A percentile compares a stretch with the other conserved stretches of the same genome.
Conservation (phyloP, 2,329 filamentous ascomycete genomes). For the Xylaria sp. region DNA sequence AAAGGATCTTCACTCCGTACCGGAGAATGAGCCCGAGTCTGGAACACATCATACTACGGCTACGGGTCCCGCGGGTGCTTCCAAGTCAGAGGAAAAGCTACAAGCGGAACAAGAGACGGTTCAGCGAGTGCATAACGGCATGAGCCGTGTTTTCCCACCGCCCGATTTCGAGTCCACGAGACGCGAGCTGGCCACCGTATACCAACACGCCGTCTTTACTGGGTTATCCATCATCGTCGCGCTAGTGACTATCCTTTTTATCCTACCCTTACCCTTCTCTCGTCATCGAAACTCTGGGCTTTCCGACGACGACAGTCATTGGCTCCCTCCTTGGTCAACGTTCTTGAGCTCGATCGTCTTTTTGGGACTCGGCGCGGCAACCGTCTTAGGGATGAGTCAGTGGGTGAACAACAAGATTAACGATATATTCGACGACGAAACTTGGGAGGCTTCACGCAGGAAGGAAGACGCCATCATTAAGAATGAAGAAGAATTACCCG, state of each 20-base stretch:
- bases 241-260: conserved; percentile 33
- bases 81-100: conserved; percentile 49
- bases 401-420: conserved; percentile 68
- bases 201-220: conserved; percentile 45
- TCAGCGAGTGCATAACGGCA: conserved; percentile 48
- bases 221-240: conserved; percentile 45
- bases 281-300: not conserved
- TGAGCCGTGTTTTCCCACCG: conserved; percentile 54
- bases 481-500: conserved; percentile 58
- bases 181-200: conserved; percentile 41
- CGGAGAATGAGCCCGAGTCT: conserved; percentile 44
- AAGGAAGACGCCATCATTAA: conserved; percentile 54
- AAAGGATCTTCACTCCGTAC: conserved; percentile 58
- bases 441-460: conserved; percentile 69
- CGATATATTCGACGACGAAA: conserved; percentile 69
- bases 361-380: conserved; percentile 36
- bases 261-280: conserved; percentile 35
- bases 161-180: conserved; percentile 53
- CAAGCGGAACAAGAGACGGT: conserved; percentile 43
- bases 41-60: conserved; percentile 46
- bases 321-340: conserved; percentile 26
- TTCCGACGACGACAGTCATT: not conserved
- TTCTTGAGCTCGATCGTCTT: conserved; percentile 37
- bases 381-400: conserved; percentile 55
- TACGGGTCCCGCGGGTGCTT: conserved; percentile 46